Evolutionary conservation across 129 eudicot species (phyloP), one percentile per base, ranked within the genome.

Genomic region (Silybum marianum): DNA sequence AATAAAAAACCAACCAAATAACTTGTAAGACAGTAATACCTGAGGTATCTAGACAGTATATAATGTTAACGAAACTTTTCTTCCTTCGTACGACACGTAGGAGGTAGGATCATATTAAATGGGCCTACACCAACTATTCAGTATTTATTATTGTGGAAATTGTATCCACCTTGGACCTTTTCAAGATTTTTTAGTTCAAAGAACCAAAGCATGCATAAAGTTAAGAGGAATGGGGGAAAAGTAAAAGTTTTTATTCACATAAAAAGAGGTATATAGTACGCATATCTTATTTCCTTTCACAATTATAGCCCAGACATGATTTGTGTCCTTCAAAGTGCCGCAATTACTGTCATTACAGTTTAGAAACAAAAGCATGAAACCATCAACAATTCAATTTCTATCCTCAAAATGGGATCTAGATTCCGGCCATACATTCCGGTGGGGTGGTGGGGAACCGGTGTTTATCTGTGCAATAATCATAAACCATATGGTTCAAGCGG

Each of bases 401-500:
- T 48, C 8, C 22, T 51, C 51, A 71, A 68, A 70, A 58, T 2
- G 24, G 38, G 34, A 5, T 77, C 84, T 88, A 92, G 65, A 89
- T 86, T 34, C 97, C 99, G 19, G 87, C 91, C 76, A 28, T 22
- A 78, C 99, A 95, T 77, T 95, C 99, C 4, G 90, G 95, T 82
- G 99, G 98, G 75, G 90, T 34, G 28, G 86, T 84, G 0, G 98
- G 93, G 88, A 76, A 79, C 10, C 99, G 84, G 4, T 91, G 78
- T 80, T 75, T 87, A 86, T 95, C 98, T 79, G 91, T 89, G 88
- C 99, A 95, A 78, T 95, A 95, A 81, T 95, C 99, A 83, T 95
- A 95, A 66, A 89, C 85, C 99, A 95, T 85, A 84, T 95, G 95
- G 87, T 95, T 93, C 78, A 80, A 36, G 10, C 98, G 91, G 19